Conservation (phyloP, 371 early-diverging fungal genomes). For the Rozella allomycis region DNA sequence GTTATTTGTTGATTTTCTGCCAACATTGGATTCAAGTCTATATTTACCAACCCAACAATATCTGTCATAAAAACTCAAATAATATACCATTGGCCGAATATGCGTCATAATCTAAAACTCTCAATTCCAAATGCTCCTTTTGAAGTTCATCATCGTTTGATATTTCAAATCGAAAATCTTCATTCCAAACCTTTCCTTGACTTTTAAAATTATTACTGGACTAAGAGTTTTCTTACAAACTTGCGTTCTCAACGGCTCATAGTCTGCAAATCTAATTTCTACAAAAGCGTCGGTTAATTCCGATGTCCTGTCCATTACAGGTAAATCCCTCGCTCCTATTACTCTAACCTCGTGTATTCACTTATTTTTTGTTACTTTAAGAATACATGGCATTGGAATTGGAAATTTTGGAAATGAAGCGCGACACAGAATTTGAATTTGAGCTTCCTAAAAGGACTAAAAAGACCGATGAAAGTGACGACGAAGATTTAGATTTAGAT, state of each 20-base stretch:
- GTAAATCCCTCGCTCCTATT: constrained; percentile 41
- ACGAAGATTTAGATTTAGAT: no score
- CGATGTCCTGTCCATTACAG: constrained; percentile 50
- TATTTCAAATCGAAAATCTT: constrained; percentile 31
- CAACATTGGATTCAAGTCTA: constrained; percentile 45
- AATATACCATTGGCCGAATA: constrained; percentile 50
- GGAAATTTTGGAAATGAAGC: no score
- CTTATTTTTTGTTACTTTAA: no score
- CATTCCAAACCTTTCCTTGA: no score
- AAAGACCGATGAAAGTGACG: no score
- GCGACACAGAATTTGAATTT: no score
- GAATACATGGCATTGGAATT: constrained; percentile 48
- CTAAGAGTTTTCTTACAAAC: constrained; percentile 40
- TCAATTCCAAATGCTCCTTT: constrained; percentile 48
- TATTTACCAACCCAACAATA: constrained; percentile 40
- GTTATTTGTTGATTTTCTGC: constrained; percentile 25
- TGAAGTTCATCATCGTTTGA: constrained; percentile 44
- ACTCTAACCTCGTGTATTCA: no score
- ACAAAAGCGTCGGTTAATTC: constrained; percentile 51
- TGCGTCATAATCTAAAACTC: constrained; percentile 47
- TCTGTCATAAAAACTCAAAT: no score
- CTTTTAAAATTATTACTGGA: no score
- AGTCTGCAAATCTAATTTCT: constrained; percentile 43
- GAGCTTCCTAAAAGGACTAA: no score
- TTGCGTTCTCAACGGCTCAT: constrained; percentile 31